These are phyloP conservation scores for Cytospora schulzeri DNA, from an alignment of 2,329 filamentous ascomycete genomes.

Conservation along the genomic window DNA sequence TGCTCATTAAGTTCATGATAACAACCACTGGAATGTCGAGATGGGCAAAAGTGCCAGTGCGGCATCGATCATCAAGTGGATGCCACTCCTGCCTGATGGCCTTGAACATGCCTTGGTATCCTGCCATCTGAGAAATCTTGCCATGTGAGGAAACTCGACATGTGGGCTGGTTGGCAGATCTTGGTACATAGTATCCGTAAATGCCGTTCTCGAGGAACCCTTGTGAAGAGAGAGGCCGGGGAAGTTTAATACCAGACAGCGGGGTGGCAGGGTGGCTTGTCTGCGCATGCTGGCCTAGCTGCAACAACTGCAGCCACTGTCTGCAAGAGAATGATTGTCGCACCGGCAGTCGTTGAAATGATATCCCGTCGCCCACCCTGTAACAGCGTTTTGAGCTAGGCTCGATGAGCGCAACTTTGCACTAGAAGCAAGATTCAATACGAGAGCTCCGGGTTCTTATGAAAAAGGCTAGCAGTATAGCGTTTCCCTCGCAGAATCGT, in stretches of 20 bases:
- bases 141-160: neutral
- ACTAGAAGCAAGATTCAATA: neutral
- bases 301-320: neutral
- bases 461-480: neutral
- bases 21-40: conserved; percentile 18
- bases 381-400: conserved; percentile 7
- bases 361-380: conserved; percentile 6
- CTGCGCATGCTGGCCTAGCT: conserved; percentile 1
- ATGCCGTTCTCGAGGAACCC: neutral
- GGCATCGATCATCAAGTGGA: conserved; percentile 1
- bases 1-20: conserved; percentile 23
- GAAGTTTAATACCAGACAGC: conserved; percentile 14
- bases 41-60: conserved; percentile 8
- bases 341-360: conserved; percentile 4
- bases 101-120: neutral
- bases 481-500: conserved; percentile 14
- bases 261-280: conserved; percentile 18
- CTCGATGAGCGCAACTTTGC: too few species aligned
- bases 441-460: conserved; percentile 10
- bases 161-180: neutral
- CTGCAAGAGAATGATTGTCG: conserved; percentile 2
- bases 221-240: conserved; percentile 14
- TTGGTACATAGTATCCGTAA: neutral
- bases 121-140: neutral
- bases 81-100: conserved; percentile 4